Evolutionary conservation across 192 early-diverging fungal genomes (phyloP).

Genomic region (Haplosporangium gracile): DNA sequence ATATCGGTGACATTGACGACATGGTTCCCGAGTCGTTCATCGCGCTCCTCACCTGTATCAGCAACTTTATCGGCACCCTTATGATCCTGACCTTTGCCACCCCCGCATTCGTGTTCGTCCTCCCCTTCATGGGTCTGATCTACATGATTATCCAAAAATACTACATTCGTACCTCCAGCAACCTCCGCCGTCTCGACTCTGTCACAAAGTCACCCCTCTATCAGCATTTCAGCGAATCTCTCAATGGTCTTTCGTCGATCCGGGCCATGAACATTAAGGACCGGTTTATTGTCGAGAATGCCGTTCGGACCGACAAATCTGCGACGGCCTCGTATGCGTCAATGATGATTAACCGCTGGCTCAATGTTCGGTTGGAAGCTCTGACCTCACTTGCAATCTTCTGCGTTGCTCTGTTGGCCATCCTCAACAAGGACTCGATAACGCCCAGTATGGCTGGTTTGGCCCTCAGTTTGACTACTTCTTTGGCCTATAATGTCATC

Average conservation of each 20-base stretch:
- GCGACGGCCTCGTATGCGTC: slow-evolving; percentile 33
- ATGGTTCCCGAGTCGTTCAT: slow-evolving; percentile 61
- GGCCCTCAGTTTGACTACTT: slow-evolving; percentile 79
- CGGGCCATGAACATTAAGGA: slow-evolving; percentile 80
- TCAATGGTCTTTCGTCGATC: slow-evolving; percentile 82
- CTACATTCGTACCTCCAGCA: slow-evolving; percentile 83
- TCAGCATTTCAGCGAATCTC: slow-evolving; percentile 75
- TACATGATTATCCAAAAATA: slow-evolving; percentile 72
- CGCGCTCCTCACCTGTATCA: slow-evolving; percentile 58
- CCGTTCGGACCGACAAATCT: slow-evolving; percentile 69
- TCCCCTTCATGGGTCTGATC: slow-evolving; percentile 61
- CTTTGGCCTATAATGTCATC: slow-evolving; percentile 78
- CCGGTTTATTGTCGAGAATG: slow-evolving; percentile 67
- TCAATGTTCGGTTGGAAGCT: slow-evolving; percentile 78
- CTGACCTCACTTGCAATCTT: slow-evolving; percentile 75
- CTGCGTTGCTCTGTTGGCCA: slow-evolving; percentile 68
- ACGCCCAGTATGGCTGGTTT: slow-evolving; percentile 89
- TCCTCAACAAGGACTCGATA: slow-evolving; percentile 60
- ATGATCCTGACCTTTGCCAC: slow-evolving; percentile 70
- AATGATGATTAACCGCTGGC: slow-evolving; percentile 76
- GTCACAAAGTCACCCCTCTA: slow-evolving; percentile 82
- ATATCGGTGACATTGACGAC: slow-evolving; percentile 85
- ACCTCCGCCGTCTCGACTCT: slow-evolving; percentile 84
- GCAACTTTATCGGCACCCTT: slow-evolving; percentile 65
- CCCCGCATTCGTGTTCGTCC: slow-evolving; percentile 76